These are phyloP conservation scores for Eudorina sp. DNA, from an alignment of 139 green algal genomes.

Conservation along the genomic window DNA sequence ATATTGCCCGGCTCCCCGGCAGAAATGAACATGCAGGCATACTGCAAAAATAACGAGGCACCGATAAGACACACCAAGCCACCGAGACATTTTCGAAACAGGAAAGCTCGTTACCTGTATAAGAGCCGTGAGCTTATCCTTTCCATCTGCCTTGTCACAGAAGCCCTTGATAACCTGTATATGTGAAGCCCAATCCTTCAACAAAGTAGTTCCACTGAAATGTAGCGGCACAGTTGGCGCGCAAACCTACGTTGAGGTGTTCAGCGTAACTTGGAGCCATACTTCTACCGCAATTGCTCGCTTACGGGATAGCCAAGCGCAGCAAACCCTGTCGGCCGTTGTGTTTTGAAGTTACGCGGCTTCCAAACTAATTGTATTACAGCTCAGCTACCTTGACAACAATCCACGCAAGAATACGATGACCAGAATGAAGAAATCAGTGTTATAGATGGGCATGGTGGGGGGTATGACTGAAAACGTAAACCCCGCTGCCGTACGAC, in stretches of 20 bases:
- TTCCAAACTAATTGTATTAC: too few relatives aligned
- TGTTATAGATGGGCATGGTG: too few relatives aligned
- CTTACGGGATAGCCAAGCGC: too few relatives aligned
- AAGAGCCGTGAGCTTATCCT: conserved; percentile 94
- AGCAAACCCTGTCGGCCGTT: too few relatives aligned
- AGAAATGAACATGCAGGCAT: conserved; percentile 91
- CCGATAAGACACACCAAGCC: neutral
- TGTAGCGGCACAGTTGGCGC: neutral
- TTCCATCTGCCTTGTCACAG: conserved; percentile 90
- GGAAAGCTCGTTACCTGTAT: conserved; percentile 80
- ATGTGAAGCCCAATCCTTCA: neutral
- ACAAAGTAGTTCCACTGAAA: neutral
- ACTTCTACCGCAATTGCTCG: too few relatives aligned
- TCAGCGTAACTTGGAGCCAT: conserved; percentile 33
- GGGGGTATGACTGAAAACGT: too few relatives aligned
- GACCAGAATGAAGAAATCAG: too few relatives aligned
- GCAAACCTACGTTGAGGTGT: conserved; percentile 25
- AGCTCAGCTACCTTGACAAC: too few relatives aligned
- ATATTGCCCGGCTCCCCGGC: conserved; percentile 87
- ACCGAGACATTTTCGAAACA: neutral
- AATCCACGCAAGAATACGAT: too few relatives aligned
- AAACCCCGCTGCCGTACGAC: too few relatives aligned
- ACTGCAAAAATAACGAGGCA: conserved; percentile 68
- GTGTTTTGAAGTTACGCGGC: too few relatives aligned
- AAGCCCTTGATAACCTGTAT: conserved; percentile 86